Base-by-base conservation (phyloP, 2,329 filamentous ascomycete genomes). In the Tolypocladium ovalisporum region DNA sequence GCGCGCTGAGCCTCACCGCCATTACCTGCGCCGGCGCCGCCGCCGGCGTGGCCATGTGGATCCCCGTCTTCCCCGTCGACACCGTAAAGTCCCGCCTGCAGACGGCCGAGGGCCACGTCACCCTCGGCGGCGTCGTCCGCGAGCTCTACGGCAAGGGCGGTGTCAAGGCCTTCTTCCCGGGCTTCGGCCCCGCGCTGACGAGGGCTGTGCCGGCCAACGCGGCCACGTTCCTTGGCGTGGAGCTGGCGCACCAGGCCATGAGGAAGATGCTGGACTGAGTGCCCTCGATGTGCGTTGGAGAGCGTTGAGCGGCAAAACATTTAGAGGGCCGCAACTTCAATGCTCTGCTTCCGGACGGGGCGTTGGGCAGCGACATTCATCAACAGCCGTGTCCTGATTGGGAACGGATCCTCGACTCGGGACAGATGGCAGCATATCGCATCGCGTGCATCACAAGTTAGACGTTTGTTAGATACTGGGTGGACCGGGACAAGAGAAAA, bases 41-140 rank as follows among this genome's bases (percentile, higher is more conserved):
- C 4, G 94, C 94, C 0, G 94, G 94, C 68, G 84, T 99, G 32
- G 94, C 94, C 61, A 99, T 99, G 94, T 99, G 94, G 94, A 94
- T 97, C 64, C 92, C 94, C 56, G 92, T 99, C 47, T 99, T 99
- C 82, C 94, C 94, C 27, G 82, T 99, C 62, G 94, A 99, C 69
- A 99, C 94, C 0, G 86, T 99, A 76, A 99, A 99, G 83, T 92
- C 87, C 62, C 81, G 92, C 40, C 76, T 99, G 70, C 94, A 99
- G 80, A 96, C 90, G 49, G 90, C 90, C 47, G 89, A 94, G 68
- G 91, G 90, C 54, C 87, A 87, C 64, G 86, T 91, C 54, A 90
- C 88, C 0, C 84, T 99, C 55, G 82, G 85, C 19, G 86, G 88
- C 9, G 90, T 94, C 36, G 83, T 99, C 55, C 81, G 83, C 62